Evolutionary conservation across 306 rosid species (phyloP), one percentile per base, ranked within the genome.

Genomic region (Quercus mongolica): DNA sequence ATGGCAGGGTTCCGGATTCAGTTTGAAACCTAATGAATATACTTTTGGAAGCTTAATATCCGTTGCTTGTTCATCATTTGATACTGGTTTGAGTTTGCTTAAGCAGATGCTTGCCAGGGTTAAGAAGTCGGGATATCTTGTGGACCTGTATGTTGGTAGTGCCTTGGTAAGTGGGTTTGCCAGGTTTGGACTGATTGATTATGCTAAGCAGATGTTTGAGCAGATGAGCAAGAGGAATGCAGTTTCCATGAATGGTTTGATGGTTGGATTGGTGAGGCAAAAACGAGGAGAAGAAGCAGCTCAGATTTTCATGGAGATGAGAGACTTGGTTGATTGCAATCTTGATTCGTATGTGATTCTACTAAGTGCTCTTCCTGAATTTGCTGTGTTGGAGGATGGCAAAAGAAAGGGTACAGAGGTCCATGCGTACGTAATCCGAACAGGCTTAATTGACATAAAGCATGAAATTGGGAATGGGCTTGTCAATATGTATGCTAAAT

Each of bases 121-220:
- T 55, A 86, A 78, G 31, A 94, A 89, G 81, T 85, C 92, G 15
- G 96, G 98, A 74, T 82, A 79, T 59, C 76, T 81, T 26, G 86
- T 75, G 74, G 94, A 88, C 86, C 76, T 94, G 65, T 94, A 90
- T 72, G 97, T 92, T 5, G 97, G 96, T 49, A 94, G 97, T 88
- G 97, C 98, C 70, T 81, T 94, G 71, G 92, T 92, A 49, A 94
- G 91, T 74, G 96, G 97, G 9, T 89, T 90, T 87, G 91, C 97
- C 1, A 88, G 87, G 80, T 80, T 77, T 67, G 97, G 97, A 58
- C 85, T 83, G 28, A 81, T 78, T 67, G 80, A 80, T 76, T 79
- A 73, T 74, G 92, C 98, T 62, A 88, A 86, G 73, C 71, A 84
- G 75, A 83, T 94, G 70, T 92, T 90, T 77, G 84, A 85, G 80